Base-by-base conservation (phyloP, 2,329 filamentous ascomycete genomes). In the Cytospora leucostoma region DNA sequence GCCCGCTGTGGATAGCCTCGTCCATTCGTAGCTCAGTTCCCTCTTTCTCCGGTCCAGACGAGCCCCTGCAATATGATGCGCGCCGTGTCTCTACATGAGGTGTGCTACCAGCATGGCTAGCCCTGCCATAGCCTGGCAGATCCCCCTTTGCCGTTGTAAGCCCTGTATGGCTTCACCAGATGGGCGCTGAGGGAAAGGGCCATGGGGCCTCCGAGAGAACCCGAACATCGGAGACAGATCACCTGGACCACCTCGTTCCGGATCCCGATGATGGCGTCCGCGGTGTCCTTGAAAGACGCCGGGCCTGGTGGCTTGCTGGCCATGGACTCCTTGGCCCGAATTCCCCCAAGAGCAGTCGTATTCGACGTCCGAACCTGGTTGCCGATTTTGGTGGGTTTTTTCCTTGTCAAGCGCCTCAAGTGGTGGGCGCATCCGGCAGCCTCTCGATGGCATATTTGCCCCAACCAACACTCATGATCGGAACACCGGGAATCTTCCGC, bases 361-460 rank as follows among this genome's bases (percentile, higher is more conserved):
- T 21, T 47, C 44, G n/a, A 47, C 44, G 44, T 11, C 44, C 40
- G 7, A 47, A n/a, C n/a, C n/a, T n/a, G n/a, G n/a, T n/a, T n/a
- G n/a, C n/a, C n/a, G n/a, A n/a, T n/a, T n/a, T n/a, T n/a, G n/a
- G n/a, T n/a, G n/a, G n/a, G n/a, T n/a, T n/a, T n/a, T n/a, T n/a
- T n/a, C n/a, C n/a, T n/a, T n/a, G n/a, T 47, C n/a, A 47, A 17
- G n/a, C 44, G 44, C 17, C 56, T 72, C 71, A 84, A 62, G 82
- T 86, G 69, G 93, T 88, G 38, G 91, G 91, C 44, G 91, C 92
- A 76, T 93, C 91, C 6, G 93, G 93, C 67, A 97, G 77, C 71
- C 93, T 86, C 82, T 98, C 95, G 72, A 99, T 95, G 55, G 94
- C 89, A 77, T 97, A 98, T 77, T 97, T 97, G 53, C 91, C 92